A percentile compares a stretch with the other conserved stretches of the same genome.
These are phyloP conservation scores for Akanthomyces muscarius DNA, from an alignment of 2,329 filamentous ascomycete species.

Conservation along the genomic window DNA sequence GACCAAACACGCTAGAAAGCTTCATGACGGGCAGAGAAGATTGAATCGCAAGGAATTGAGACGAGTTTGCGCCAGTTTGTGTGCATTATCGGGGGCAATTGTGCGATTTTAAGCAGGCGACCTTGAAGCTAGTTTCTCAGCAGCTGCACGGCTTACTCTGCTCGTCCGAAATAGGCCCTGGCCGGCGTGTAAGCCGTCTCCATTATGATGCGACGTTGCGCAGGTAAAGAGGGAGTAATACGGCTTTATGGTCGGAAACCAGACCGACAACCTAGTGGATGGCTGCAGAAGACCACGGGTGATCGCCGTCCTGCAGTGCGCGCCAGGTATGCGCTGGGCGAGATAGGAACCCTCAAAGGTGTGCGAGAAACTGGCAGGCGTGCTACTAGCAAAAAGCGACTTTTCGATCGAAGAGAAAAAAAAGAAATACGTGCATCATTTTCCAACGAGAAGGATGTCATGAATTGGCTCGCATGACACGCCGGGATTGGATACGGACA, in stretches of 20 bases:
- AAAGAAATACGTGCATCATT: too few relatives aligned
- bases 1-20: neutral
- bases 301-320: neutral
- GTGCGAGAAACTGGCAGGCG: neutral
- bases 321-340: neutral
- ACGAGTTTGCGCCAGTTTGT: neutral
- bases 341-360: neutral
- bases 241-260: neutral
- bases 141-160: conserved; percentile 12
- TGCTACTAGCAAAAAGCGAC: too few relatives aligned
- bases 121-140: neutral
- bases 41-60: neutral
- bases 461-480: neutral
- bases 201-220: conserved; percentile 5
- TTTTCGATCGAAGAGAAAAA: too few relatives aligned
- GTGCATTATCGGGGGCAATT: neutral
- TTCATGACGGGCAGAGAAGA: neutral
- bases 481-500: neutral
- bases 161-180: neutral
- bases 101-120: neutral
- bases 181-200: conserved; percentile 9
- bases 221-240: neutral
- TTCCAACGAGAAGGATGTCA: neutral
- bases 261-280: neutral
- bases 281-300: neutral